These are phyloP conservation scores for Backusella liffmaniae DNA, from an alignment of 192 early-diverging fungal species.

Conservation along the genomic window DNA sequence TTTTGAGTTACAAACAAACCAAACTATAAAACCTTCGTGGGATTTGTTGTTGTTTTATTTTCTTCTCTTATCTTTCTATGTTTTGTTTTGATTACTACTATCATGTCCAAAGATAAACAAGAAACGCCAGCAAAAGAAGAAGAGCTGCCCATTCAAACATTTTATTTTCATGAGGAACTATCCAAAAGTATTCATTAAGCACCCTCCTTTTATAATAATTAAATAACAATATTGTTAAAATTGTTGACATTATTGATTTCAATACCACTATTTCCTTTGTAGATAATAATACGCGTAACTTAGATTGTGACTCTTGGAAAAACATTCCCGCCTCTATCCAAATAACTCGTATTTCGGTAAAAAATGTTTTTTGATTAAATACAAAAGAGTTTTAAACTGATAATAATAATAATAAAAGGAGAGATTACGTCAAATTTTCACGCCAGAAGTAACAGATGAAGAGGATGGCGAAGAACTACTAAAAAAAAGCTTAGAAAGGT, in stretches of 20 bases:
- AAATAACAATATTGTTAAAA: conserved; percentile 1
- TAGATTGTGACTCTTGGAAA: background rate
- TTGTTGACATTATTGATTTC: background rate
- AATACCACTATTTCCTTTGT: background rate
- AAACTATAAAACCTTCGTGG: background rate
- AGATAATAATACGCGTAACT: background rate
- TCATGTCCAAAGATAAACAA: background rate
- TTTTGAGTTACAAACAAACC: conserved; percentile 9
- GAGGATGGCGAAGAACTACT: background rate
- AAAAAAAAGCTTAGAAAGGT: conserved; percentile 22
- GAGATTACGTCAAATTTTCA: background rate
- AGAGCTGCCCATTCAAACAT: background rate
- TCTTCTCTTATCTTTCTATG: background rate
- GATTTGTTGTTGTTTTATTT: background rate
- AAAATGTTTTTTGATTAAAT: background rate
- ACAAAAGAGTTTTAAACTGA: background rate
- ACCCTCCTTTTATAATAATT: background rate
- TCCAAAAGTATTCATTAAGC: background rate
- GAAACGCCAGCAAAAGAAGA: background rate
- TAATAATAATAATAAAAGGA: background rate
- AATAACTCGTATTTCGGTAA: conserved; percentile 7
- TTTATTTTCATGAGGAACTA: background rate
- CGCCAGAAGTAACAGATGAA: background rate
- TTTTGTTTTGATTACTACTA: background rate
- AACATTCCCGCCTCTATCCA: background rate